Evolutionary conservation across 2,329 filamentous ascomycete species (phyloP).

Genomic region (Allantophomopsis cytisporea): DNA sequence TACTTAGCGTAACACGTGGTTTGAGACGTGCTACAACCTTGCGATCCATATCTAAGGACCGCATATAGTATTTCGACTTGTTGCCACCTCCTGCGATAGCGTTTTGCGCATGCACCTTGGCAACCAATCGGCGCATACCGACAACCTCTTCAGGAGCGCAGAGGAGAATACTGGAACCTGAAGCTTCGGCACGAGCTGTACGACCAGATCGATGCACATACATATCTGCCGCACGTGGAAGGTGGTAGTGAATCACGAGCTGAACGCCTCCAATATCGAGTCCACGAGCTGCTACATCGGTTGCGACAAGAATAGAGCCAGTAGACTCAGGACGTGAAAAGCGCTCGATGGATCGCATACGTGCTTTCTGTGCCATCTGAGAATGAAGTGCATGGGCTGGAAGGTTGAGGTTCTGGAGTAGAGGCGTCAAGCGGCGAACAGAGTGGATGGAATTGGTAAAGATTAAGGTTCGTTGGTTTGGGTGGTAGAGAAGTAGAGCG

Average conservation of each 20-base stretch:
- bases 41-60: conserved; percentile 71
- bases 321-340: conserved; percentile 53
- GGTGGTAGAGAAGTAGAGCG: conserved; percentile 69
- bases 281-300: conserved; percentile 85
- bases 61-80: conserved; percentile 53
- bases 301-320: conserved; percentile 67
- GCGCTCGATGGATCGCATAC: conserved; percentile 80
- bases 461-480: conserved; percentile 67
- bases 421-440: conserved; percentile 71
- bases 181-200: conserved; percentile 70
- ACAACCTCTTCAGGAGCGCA: conserved; percentile 85
- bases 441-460: conserved; percentile 96
- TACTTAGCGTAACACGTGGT: conserved; percentile 66
- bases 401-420: conserved; percentile 72
- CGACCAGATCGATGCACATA: conserved; percentile 94
- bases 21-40: conserved; percentile 65
- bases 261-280: conserved; percentile 87
- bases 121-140: conserved; percentile 69
- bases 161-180: conserved; percentile 73
- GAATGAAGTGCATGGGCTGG: conserved; percentile 73
- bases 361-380: conserved; percentile 91
- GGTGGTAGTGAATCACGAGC: conserved; percentile 87
- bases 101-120: conserved; percentile 66
- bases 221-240: conserved; percentile 78
- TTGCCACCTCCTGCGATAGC: conserved; percentile 23